Base-by-base conservation (phyloP, 176 grass and related monocot genomes). In the Eragrostis nindensis region DNA sequence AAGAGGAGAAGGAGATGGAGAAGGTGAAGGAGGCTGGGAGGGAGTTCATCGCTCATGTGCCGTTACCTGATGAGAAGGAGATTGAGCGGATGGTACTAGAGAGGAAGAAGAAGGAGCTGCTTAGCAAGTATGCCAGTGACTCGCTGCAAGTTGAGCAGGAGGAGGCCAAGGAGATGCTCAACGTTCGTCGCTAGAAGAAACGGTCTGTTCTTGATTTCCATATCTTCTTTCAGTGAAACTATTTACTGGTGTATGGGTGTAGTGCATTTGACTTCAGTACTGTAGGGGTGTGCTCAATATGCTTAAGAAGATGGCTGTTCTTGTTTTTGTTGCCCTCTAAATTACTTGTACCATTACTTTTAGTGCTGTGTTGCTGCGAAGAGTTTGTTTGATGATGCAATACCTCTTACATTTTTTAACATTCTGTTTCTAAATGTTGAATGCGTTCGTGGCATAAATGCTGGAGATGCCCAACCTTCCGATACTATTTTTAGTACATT, bases 151-250 rank as follows among this genome's bases (percentile, higher is more conserved):
- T 81, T 41, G 92, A 98, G 45, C 90, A 98, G 75, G 66, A 91
- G 42, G 96, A 95, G 82, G 96, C 92, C 40, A 99, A 95, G 80
- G 88, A 87, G 65, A 99, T 99, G 96, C 96, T 99, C 87, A 99
- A 99, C 71, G 90, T 99, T 60, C 88, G 59, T 19, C 73, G 56
- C 75, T 99, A 91, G 85, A 81, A 77, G 60, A 86, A 62, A 77
- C 1, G 82, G 83, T 85, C 55, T 16, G 82, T 64, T 75, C 76
- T 70, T 75, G 7, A n/a, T 86, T 73, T 71, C 45, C 56, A 76
- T 85, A 8, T 41, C 65, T 85, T 41, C 65, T 85, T 85, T 29
- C 0, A 24, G 2, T 84, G 21, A 76, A 60, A 39, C 25, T 62
- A 26, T 27, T 64, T 17, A 65, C 45, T 76, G 39, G 12, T 80